Evolutionary conservation across 2,329 filamentous ascomycete genomes (phyloP), one percentile per base, ranked within the genome.

Genomic region (Fusarium protoensiforme): DNA sequence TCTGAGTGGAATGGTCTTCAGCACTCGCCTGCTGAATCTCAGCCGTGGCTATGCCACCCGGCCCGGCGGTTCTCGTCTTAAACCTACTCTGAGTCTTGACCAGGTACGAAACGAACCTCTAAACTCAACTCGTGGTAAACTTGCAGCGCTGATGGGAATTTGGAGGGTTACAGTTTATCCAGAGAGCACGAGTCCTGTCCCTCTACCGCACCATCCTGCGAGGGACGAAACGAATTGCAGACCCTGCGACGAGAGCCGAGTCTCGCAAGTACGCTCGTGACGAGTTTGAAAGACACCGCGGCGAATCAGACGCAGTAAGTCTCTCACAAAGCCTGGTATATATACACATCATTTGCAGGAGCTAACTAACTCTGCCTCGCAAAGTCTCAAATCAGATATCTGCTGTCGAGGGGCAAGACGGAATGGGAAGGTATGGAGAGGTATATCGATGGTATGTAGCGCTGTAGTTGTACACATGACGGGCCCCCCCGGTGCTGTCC

Each of bases 331-430:
- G 5, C 24, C 18, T 13, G 13, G 20, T 22, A 14, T 41, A 27
- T 27, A 46, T 22, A 54, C 14, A 54, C 14, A 54, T 11, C 5
- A n/a, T n/a, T n/a, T n/a, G 18, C 7, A 41, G 41, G 18, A n/a
- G 14, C 64, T 78, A n/a, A 75, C 64, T 78, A n/a, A 75, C 62
- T 61, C 60, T 27, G 24, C 14, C 11, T 31, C 24, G 2, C 14
- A 68, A 39, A 90, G 89, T 81, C 82, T 72, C 90, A 92, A 75
- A 89, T 92, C 72, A 85, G 88, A 65, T 92, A 92, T 79, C 85
- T 92, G 39, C 80, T 92, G 66, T 91, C 90, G 11, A 91, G 87
- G 5, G 90, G 90, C 61, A 92, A 90, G 82, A 90, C 89, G 29
- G 87, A 92, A 78, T 92, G 90, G 90, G 88, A 92, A 75, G 85